phyloP scores from a whole-genome alignment of 306 rosid genomes.

The Prunus davidiana region DNA sequence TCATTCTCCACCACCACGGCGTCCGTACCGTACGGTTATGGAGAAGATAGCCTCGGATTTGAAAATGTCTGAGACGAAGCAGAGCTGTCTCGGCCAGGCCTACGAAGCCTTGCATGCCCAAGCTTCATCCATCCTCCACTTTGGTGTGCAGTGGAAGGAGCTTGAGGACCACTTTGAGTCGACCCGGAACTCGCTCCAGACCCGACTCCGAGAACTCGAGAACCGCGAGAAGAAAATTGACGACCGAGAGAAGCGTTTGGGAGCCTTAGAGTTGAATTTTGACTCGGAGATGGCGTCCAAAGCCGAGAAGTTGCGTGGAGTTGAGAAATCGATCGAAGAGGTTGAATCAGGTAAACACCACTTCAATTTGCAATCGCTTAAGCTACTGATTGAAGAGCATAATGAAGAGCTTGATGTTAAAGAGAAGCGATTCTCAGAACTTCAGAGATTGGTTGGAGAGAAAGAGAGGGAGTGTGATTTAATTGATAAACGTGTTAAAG shows the following conservation, averaged over 20 bases:
- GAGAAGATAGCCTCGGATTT: neutral
- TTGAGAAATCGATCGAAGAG: neutral
- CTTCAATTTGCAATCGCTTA: neutral
- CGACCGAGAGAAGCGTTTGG: conserved; percentile 3
- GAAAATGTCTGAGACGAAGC: conserved; percentile 30
- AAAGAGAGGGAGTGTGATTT: conserved; percentile 30
- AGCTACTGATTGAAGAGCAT: neutral
- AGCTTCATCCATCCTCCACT: conserved; percentile 26
- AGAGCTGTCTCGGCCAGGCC: conserved; percentile 18
- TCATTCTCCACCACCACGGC: neutral
- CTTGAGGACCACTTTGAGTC: conserved; percentile 40
- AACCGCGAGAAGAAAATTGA: conserved; percentile 5
- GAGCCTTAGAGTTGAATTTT: neutral
- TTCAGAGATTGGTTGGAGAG: conserved; percentile 22
- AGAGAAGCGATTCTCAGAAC: neutral
- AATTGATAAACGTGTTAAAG: conserved; percentile 14
- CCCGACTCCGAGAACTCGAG: neutral
- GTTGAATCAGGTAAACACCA: neutral
- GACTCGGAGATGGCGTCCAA: neutral
- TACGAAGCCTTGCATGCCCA: conserved; percentile 30
- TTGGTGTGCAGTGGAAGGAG: conserved; percentile 14
- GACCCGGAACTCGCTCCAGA: conserved; percentile 8
- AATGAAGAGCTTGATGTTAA: neutral
- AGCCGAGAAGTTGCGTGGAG: neutral
- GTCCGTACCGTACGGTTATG: neutral